Evolutionary conservation across 495 filamentous ascomycete species (phyloP).

Genomic region (Talaromyces thailandensis): DNA sequence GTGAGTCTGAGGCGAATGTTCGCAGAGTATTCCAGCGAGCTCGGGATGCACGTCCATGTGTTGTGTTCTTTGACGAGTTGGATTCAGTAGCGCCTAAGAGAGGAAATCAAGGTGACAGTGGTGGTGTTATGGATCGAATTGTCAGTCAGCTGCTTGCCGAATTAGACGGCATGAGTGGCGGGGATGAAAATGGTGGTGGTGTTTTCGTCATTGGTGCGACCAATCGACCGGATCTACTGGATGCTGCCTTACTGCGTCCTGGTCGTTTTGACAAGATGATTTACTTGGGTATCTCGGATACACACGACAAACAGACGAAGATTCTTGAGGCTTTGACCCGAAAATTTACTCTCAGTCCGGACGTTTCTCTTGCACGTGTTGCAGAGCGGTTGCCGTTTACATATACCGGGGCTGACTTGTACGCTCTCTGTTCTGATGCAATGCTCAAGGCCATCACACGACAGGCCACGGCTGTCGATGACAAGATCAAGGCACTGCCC

Average conservation of each 20-base stretch:
- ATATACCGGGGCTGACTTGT: slow-evolving; percentile 94
- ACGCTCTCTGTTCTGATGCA: slow-evolving; percentile 91
- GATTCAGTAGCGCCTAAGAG: slow-evolving; percentile 96
- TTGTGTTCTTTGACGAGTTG: slow-evolving; percentile 97
- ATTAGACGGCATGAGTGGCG: slow-evolving; percentile 94
- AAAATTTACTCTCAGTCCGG: slow-evolving; percentile 78
- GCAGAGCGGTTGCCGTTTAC: slow-evolving; percentile 82
- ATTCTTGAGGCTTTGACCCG: slow-evolving; percentile 91
- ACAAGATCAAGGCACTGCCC: slow-evolving; percentile 59
- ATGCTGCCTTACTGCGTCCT: slow-evolving; percentile 82
- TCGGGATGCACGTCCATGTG: slow-evolving; percentile 89
- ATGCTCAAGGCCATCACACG: slow-evolving; percentile 98
- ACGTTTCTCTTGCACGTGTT: slow-evolving; percentile 63
- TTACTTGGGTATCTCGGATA: slow-evolving; percentile 91
- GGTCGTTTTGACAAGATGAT: slow-evolving; percentile 99
- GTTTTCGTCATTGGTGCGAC: slow-evolving; percentile 98
- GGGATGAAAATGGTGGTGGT: slow-evolving; percentile 72
- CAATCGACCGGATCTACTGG: slow-evolving; percentile 87
- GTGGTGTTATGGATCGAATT: slow-evolving; percentile 98
- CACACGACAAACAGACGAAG: slow-evolving; percentile 89
- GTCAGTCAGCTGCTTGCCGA: slow-evolving; percentile 93
- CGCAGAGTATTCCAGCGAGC: slow-evolving; percentile 92
- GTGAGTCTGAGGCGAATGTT: slow-evolving; percentile 96
- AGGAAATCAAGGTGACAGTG: slow-evolving; percentile 95
- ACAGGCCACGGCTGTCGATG: slow-evolving; percentile 74